Conservation (phyloP, 2,329 filamentous ascomycete genomes). For the Colletotrichum sp. region DNA sequence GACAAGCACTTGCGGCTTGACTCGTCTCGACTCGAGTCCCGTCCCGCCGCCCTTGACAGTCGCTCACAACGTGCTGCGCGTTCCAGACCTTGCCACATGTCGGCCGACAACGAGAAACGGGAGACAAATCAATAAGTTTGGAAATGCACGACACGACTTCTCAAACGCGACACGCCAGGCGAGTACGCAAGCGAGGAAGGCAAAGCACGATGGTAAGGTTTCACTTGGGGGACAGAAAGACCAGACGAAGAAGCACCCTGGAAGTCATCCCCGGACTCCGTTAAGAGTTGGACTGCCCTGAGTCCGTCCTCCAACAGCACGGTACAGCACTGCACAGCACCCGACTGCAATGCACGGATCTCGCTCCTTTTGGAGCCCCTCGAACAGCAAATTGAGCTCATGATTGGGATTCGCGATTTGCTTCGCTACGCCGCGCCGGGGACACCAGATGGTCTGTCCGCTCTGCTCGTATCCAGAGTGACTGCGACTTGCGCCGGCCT, state of each 20-base stretch:
- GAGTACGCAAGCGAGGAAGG: neutral
- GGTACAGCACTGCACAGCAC: neutral
- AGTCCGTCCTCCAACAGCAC: neutral
- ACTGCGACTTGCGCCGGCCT: conserved; percentile 1
- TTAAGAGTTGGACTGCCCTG: neutral
- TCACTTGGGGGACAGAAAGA: neutral
- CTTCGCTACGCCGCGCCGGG: neutral
- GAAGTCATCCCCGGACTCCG: neutral
- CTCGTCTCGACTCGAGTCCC: neutral
- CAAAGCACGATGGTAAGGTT: neutral
- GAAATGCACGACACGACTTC: neutral
- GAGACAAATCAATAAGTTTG: neutral
- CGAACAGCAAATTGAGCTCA: neutral
- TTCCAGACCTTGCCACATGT: neutral
- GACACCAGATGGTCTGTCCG: neutral
- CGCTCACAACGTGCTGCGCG: neutral
- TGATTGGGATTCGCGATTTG: conserved; percentile 9
- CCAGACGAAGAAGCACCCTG: neutral
- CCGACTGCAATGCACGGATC: neutral
- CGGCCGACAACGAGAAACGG: neutral
- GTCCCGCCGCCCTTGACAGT: neutral
- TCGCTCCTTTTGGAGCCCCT: neutral
- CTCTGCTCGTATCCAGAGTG: conserved; percentile 16
- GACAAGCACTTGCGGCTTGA: neutral
- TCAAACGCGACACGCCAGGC: conserved; percentile 14